phyloP scores from a whole-genome alignment of 352 stramenopile species.

The Blastocystis sp. region DNA sequence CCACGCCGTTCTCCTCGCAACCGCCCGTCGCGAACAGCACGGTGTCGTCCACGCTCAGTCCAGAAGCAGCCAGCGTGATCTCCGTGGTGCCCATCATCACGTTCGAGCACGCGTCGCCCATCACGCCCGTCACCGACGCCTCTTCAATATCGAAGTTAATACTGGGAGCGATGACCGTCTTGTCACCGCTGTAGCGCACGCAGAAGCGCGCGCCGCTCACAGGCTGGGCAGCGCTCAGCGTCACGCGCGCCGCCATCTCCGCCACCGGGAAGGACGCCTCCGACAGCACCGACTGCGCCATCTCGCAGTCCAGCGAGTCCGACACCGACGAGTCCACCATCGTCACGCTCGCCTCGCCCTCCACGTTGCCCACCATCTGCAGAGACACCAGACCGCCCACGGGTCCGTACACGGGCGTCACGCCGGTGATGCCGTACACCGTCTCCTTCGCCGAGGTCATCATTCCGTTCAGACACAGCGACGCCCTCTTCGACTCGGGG shows the following conservation, averaged over 20 bases:
- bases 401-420: conserved; percentile 44
- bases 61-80: conserved; percentile 7
- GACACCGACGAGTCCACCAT: conserved; percentile 33
- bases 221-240: background rate
- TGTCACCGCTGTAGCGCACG: conserved; percentile 20
- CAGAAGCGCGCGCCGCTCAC: conserved; percentile 46
- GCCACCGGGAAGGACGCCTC: background rate
- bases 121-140: background rate
- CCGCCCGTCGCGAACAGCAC: conserved; percentile 27
- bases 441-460: background rate
- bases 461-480: background rate
- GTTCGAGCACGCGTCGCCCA: background rate
- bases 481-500: background rate
- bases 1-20: background rate
- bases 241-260: background rate
- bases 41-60: conserved; percentile 14
- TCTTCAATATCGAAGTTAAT: conserved; percentile 41
- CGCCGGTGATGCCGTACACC: conserved; percentile 35
- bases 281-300: background rate
- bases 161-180: background rate
- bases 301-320: conserved; percentile 22
- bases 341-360: background rate
- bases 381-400: conserved; percentile 17
- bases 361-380: background rate
- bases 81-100: background rate